Evolutionary conservation across 169 alveolate species (phyloP).

Genomic region (Perkinsus chesapeaki): DNA sequence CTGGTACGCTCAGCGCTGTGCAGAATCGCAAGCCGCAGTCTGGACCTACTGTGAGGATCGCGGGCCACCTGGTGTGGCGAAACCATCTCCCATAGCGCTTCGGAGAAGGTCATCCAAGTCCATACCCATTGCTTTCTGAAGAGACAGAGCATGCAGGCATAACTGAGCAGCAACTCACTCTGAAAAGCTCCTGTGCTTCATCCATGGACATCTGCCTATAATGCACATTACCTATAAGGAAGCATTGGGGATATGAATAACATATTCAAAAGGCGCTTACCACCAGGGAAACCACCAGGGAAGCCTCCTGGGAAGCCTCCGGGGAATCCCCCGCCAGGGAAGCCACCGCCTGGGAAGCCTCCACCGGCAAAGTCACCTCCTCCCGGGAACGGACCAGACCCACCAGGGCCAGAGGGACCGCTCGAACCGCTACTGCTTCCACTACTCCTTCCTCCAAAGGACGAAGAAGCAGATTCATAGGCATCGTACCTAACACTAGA

Average conservation of each 20-base stretch:
- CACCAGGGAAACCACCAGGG: not conserved
- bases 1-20: not conserved
- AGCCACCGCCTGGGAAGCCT: not conserved
- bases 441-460: not conserved
- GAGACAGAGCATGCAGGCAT: not conserved
- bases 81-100: not conserved
- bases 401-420: not conserved
- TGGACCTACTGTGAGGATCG: not conserved
- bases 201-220: not conserved
- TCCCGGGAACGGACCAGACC: not conserved
- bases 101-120: not conserved
- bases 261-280: too few relatives aligned
- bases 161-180: not conserved
- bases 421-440: not conserved
- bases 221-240: not conserved
- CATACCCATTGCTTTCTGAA: not conserved
- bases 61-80: not conserved
- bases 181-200: not conserved
- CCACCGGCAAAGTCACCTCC: not conserved
- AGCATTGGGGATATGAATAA: not conserved
- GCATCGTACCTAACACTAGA: not conserved
- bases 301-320: not conserved
- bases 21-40: not conserved
- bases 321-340: not conserved
- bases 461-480: not conserved